A percentile compares a stretch with the other conserved stretches of the same genome.
Evolutionary conservation across 257 asterid species (phyloP).

Genomic region (Solanum chmielewskii): DNA sequence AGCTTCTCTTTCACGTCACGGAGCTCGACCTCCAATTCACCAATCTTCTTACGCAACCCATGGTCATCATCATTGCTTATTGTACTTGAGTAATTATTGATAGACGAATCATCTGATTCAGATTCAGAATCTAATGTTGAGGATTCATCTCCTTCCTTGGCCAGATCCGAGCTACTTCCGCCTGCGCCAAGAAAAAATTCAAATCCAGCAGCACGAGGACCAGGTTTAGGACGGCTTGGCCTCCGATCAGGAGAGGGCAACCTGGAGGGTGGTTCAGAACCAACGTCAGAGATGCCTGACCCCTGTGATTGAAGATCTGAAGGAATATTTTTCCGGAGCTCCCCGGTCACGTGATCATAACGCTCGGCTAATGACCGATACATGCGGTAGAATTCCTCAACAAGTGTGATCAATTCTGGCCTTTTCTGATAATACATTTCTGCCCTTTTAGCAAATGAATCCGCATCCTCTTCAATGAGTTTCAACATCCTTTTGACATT

Average conservation of each 20-base stretch:
- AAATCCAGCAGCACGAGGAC: slow-evolving; percentile 84
- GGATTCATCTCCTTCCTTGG: slow-evolving; percentile 67
- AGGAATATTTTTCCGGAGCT: slow-evolving; percentile 48
- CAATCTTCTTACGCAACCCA: slow-evolving; percentile 32
- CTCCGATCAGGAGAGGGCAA: slow-evolving; percentile 37
- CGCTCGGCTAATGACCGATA: slow-evolving; percentile 61
- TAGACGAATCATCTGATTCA: slow-evolving; percentile 78
- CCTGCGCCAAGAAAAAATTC: slow-evolving; percentile 53
- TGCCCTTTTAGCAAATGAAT: slow-evolving; percentile 67
- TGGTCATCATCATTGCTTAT: slow-evolving; percentile 41
- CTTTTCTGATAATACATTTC: slow-evolving; percentile 64
- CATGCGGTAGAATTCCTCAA: slow-evolving; percentile 60
- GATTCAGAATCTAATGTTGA: slow-evolving; percentile 71
- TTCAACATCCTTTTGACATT: slow-evolving; percentile 54
- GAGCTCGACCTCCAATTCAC: slow-evolving; percentile 58
- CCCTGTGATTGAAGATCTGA: slow-evolving; percentile 87
- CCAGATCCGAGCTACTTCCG: slow-evolving; percentile 44
- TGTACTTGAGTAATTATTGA: slow-evolving; percentile 40
- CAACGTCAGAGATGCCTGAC: slow-evolving; percentile 62
- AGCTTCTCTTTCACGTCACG: slow-evolving; percentile 52
- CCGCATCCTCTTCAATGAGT: slow-evolving; percentile 72
- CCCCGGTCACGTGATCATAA: slow-evolving; percentile 60
- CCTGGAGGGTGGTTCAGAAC: slow-evolving; percentile 56
- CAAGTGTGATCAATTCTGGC: slow-evolving; percentile 50
- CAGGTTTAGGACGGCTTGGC: slow-evolving; percentile 40